These are phyloP conservation scores for Leishmania turanica DNA, from an alignment of 208 protist species.

Conservation along the genomic window DNA sequence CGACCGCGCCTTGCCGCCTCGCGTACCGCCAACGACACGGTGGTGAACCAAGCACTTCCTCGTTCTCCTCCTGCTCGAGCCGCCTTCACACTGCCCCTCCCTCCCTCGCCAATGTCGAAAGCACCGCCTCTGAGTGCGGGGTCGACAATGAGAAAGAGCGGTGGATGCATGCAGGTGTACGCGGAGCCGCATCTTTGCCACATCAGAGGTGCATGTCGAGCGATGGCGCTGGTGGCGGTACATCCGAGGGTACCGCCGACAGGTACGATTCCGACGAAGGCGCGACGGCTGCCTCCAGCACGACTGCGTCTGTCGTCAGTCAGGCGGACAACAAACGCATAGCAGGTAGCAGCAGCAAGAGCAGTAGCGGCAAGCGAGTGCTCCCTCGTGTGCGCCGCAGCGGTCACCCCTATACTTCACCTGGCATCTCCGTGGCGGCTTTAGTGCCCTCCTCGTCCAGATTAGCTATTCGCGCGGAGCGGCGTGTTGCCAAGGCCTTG, in stretches of 20 bases:
- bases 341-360: not conserved
- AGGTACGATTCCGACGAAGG: slow-evolving; percentile 4
- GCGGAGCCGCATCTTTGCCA: not conserved
- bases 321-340: slow-evolving; percentile 7
- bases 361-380: not conserved
- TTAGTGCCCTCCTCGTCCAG: not conserved
- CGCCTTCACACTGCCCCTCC: slow-evolving; percentile 11
- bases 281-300: no score
- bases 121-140: not conserved
- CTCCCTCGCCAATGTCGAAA: not conserved
- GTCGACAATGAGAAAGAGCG: not conserved
- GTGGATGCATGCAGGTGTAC: not conserved
- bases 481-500: slow-evolving; percentile 6
- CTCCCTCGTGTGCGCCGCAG: not conserved
- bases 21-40: not conserved
- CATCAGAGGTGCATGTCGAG: not conserved
- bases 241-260: not conserved
- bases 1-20: not conserved
- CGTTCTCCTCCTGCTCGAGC: slow-evolving; percentile 6
- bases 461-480: not conserved
- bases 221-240: not conserved
- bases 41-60: not conserved
- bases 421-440: not conserved
- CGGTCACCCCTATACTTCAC: not conserved
- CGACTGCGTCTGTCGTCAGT: not conserved